Conservation (phyloP, 306 rosid genomes). For the Citrullus mucosospermus region DNA sequence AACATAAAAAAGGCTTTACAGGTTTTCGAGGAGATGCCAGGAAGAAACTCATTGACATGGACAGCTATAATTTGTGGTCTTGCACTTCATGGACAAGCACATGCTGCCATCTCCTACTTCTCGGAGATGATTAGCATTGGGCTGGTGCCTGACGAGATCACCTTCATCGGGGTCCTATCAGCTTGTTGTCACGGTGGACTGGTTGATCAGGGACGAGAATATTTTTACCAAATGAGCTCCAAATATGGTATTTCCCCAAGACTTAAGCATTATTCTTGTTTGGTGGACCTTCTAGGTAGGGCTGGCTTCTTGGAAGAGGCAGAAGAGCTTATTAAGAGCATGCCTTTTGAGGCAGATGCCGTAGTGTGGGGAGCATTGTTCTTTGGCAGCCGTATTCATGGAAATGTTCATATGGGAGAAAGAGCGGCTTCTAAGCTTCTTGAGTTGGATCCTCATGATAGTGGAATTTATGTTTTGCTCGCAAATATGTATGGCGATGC, state of each 20-base stretch:
- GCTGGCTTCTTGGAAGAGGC: conserved; percentile 74
- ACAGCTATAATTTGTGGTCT: conserved; percentile 68
- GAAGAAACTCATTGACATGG: conserved; percentile 70
- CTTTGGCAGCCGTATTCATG: conserved; percentile 53
- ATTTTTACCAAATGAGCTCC: conserved; percentile 47
- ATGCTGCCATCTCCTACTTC: conserved; percentile 49
- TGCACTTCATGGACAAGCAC: conserved; percentile 57
- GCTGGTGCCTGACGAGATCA: conserved; percentile 65
- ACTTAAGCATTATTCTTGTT: conserved; percentile 66
- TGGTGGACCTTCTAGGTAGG: conserved; percentile 83
- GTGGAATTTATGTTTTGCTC: conserved; percentile 61
- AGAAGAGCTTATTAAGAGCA: conserved; percentile 42
- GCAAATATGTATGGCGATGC: conserved; percentile 59
- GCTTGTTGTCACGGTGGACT: conserved; percentile 87
- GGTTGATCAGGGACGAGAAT: conserved; percentile 58
- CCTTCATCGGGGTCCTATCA: conserved; percentile 67
- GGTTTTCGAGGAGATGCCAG: conserved; percentile 54
- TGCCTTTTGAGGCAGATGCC: conserved; percentile 55
- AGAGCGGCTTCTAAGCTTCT: conserved; percentile 60
- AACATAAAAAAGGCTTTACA: conserved; percentile 52
- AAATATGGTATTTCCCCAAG: conserved; percentile 31
- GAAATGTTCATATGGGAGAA: conserved; percentile 52
- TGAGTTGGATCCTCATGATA: conserved; percentile 59
- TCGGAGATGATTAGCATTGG: conserved; percentile 46
- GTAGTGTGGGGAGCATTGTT: conserved; percentile 78